These are phyloP conservation scores for Rhizoclosmatium sp. DNA, from an alignment of 192 early-diverging fungal genomes.

Conservation along the genomic window DNA sequence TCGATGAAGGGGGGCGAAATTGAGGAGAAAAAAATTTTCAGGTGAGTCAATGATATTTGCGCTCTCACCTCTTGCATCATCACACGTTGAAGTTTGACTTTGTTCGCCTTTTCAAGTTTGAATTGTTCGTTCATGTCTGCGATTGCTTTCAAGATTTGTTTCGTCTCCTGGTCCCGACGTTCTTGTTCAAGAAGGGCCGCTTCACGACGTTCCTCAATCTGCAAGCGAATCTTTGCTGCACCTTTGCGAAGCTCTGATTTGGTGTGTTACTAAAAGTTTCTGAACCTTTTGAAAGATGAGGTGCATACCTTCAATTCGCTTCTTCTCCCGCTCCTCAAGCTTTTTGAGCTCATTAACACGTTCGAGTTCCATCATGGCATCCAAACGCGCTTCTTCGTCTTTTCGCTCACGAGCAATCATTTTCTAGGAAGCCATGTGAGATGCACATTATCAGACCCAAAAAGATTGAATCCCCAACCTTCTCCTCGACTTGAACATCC, in stretches of 20 bases:
- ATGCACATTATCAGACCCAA: neutral
- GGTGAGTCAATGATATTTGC: neutral
- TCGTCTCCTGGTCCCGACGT: slow-evolving; percentile 66
- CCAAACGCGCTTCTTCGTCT: slow-evolving; percentile 60
- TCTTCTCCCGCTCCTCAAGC: slow-evolving; percentile 58
- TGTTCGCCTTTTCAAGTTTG: slow-evolving; percentile 54
- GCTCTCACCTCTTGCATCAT: slow-evolving; percentile 54
- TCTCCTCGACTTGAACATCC: slow-evolving; percentile 66
- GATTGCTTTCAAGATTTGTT: slow-evolving; percentile 60
- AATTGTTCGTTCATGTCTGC: slow-evolving; percentile 56
- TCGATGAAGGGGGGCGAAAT: too few species aligned
- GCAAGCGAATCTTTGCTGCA: slow-evolving; percentile 61
- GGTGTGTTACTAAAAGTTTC: neutral
- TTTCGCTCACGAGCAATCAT: slow-evolving; percentile 57
- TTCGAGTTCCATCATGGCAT: slow-evolving; percentile 66
- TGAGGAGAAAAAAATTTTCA: slow-evolving; percentile 8
- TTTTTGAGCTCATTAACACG: slow-evolving; percentile 58
- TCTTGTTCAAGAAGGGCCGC: slow-evolving; percentile 62
- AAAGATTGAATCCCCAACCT: slow-evolving; percentile 42
- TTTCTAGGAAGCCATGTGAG: slow-evolving; percentile 41
- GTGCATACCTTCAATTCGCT: slow-evolving; percentile 51
- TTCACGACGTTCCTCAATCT: slow-evolving; percentile 65
- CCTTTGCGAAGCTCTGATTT: slow-evolving; percentile 57
- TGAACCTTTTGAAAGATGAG: slow-evolving; percentile 27
- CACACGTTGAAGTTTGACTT: slow-evolving; percentile 50